Evolutionary conservation across 805 yeast genomes (phyloP), one percentile per base, ranked within the genome.

Genomic region (Schwanniomyces pseudopolymorphus): DNA sequence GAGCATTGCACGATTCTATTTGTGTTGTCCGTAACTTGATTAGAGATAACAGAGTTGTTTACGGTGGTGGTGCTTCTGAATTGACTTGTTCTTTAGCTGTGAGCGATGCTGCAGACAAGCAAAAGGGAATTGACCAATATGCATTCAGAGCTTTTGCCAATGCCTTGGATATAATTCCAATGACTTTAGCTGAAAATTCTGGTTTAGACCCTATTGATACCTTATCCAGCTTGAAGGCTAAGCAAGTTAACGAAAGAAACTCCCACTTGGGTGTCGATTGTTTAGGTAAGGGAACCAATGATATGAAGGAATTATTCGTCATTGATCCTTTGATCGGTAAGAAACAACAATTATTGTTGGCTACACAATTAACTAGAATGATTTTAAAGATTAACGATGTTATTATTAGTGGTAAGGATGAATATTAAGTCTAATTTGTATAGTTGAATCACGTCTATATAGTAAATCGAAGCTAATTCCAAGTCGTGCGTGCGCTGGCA

Each of bases 31-130:
- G 99, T 73, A 95, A 94, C 71, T 80, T 94, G 64, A 85, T 95
- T 43, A 82, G 85, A 59, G 98, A 95, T 67, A 85, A 83, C 64
- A 81, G 97, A 67, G 89, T 94, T 39, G 97, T 95, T n/a, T 94
- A 94, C 62, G 99, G 99, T 53, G 99, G 99, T 58, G 99, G 99
- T 56, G 96, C 99, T 19, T 95, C 98, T 31, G 99, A 94, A 72
- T 84, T 94, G 44, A 79, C 96, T 2, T 87, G 96, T 75, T 90
- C 98, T 11, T 72, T 94, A 56, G 95, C 94, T 14, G 96, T 94
- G 13, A 77, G 89, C 47, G 88, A 85, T 42, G 96, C 87, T 54
- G 97, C 98, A 42, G 97, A 92, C 66, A 83, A 81, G 61, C 96
- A 88, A 69, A 84, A 84, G 58, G 98, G 98, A 47, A 92, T 92